A percentile compares a stretch with the other conserved stretches of the same genome.
Conservation (phyloP, 345 rosid species). For the Streptanthus diversifolius region DNA sequence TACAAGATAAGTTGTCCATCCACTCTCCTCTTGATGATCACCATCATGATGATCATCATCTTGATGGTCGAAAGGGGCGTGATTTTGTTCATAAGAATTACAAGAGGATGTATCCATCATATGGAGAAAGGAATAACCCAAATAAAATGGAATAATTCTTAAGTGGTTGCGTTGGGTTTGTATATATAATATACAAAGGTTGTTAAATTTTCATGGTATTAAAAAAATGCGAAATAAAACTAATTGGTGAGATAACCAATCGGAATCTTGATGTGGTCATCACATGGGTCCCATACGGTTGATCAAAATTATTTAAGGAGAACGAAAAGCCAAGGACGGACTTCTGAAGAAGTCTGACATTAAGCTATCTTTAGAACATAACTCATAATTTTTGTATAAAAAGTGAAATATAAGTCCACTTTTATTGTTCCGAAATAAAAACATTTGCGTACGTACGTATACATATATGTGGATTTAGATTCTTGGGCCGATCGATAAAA, state of each 20-base stretch:
- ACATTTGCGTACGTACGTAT: not conserved
- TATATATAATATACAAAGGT: constrained; percentile 16
- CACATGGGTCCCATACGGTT: constrained; percentile 35
- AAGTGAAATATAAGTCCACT: not conserved
- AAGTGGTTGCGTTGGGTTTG: constrained; percentile 22
- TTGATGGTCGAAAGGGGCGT: not conserved
- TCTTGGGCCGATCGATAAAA: not conserved
- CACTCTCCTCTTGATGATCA: constrained; percentile 62
- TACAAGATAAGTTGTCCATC: constrained; percentile 81
- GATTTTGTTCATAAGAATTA: constrained; percentile 26
- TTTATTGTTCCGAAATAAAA: not conserved
- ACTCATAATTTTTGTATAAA: not conserved
- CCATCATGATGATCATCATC: not conserved
- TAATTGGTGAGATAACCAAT: constrained; percentile 17
- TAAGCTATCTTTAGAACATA: not conserved
- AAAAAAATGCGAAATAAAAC: not conserved
- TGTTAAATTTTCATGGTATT: constrained; percentile 15
- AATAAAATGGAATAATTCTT: constrained; percentile 18
- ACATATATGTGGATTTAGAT: not conserved
- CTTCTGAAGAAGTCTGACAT: constrained; percentile 26
- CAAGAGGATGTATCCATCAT: constrained; percentile 36
- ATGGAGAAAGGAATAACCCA: constrained; percentile 8
- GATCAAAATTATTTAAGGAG: constrained; percentile 6
- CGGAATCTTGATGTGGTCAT: constrained; percentile 37
- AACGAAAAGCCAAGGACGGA: constrained; percentile 17